Base-by-base conservation (phyloP, 345 rosid genomes). In the Passiflora organensis region DNA sequence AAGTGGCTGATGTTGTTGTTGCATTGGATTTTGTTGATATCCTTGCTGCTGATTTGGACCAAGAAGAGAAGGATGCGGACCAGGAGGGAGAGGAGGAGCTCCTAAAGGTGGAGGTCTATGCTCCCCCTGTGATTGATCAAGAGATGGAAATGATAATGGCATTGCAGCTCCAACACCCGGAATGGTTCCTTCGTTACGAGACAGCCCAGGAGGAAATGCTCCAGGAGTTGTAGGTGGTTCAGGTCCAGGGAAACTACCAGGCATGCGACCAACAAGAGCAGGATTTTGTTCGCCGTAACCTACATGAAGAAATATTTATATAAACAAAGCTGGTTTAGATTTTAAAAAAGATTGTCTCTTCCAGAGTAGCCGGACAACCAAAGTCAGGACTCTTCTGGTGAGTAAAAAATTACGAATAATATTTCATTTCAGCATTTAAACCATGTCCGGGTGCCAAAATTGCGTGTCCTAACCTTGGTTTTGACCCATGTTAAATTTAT, bases 1-100 rank as follows among this genome's bases (percentile, higher is more conserved):
- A 63, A 58, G 81, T 43, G 63, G 73, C 65, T 84, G 93, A 53
- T 78, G 84, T 24, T 85, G 93, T 46, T 83, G 94, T 58, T 77
- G 89, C 34, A 28, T 28, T 17, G 70, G 71, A 58, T 71, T 71
- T 66, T 71, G 88, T 57, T 75, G 89, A 53, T 85, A 91, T 57
- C 84, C 85, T 67, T 80, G 95, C 71, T 81, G 96, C 74, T 81
- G 99, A 77, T 77, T 73, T 63, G 62, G 69, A 44, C 81, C 72
- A 53, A 80, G 82, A 65, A 89, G 89, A 16, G 99, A 93, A 42
- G 97, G 99, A 74, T 89, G 99, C 45, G 99, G 99, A 58, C 95
- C 97, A 47, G 91, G 95, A 60, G 99, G 97, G 13, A 93, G 82
- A 58, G 99, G 99, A 58, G 96, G 99, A 37, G 83, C 89, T 53